Evolutionary conservation across 371 early-diverging fungal genomes (phyloP), one percentile per base, ranked within the genome.

Genomic region (Rhizopus arrhizus): DNA sequence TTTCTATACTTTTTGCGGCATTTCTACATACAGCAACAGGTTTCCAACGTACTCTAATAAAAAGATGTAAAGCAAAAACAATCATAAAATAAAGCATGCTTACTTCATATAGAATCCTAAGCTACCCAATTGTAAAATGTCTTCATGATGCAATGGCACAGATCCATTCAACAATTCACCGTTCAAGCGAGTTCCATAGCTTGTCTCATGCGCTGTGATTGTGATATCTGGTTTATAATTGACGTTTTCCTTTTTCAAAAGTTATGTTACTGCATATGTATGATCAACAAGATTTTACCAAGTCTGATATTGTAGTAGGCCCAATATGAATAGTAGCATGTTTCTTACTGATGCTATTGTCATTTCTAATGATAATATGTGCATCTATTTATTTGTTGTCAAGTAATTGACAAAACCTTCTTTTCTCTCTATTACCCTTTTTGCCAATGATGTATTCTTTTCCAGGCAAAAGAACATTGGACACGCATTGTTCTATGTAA

Each of bases 341-440:
- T 29, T 48, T 48, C 28, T 48, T 48, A 28, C 48, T 48, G 28
- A 48, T 48, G 8, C 48, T 48, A 29, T 48, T 48, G 29, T 48
- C 48, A 28, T 48, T 22, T 15, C 9, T 5, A 5, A 48, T 48
- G 10, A 48, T 10, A 9, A 48, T 48, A 10, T 28, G 5, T 9
- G 48, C 9, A 28, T 48, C 48, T 48, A 48, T 12, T 28, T 28
- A 29, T 22, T 48, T 29, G 9, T 48, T 7, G n/a, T 13, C 11
- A 9, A 36, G 9, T 11, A 43, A 13, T 13, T 1, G 5, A 43
- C n/a, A 11, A 43, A 43, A 13, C 0, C 43, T 22, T 9, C 8
- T 22, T 48, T 8, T 29, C 4, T 29, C 7, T 12, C 22, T 29
- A 9, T 29, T 12, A 48, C 48, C 29, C 12, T 8, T 48, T 48